These are phyloP conservation scores for Furcasterigmium furcatum DNA, from an alignment of 2,329 filamentous ascomycete genomes.

Conservation along the genomic window DNA sequence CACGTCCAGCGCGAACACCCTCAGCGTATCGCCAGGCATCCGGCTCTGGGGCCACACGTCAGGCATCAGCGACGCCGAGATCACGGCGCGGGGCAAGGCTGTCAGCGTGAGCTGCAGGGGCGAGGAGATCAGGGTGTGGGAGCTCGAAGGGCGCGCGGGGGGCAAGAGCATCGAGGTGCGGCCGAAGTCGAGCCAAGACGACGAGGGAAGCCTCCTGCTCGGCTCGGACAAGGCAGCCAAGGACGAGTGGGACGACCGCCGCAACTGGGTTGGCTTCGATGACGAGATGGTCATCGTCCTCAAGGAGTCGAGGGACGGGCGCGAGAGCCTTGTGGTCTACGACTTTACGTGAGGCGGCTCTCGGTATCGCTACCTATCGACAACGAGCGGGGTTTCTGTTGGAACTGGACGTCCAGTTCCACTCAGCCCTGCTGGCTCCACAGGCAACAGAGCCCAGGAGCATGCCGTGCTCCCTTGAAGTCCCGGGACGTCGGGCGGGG, in stretches of 20 bases:
- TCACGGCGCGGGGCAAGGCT: conserved; percentile 80
- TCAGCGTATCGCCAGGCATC: conserved; percentile 70
- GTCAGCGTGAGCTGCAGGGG: conserved; percentile 85
- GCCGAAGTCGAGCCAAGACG: conserved; percentile 22
- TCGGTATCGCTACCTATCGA: no score
- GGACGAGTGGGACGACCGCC: conserved; percentile 39
- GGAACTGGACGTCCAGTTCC: no score
- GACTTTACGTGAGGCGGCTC: conserved; percentile 64
- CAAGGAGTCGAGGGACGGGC: conserved; percentile 64
- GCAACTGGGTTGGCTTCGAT: conserved; percentile 80
- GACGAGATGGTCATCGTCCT: conserved; percentile 89
- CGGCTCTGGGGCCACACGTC: conserved; percentile 91
- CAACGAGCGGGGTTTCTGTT: no score
- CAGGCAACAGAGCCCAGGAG: no score
- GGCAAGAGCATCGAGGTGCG: conserved; percentile 49
- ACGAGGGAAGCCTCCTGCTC: conserved; percentile 6
- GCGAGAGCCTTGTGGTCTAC: conserved; percentile 76
- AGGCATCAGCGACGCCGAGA: conserved; percentile 79
- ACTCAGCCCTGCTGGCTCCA: no score
- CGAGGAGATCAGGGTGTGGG: conserved; percentile 81
- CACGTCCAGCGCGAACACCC: conserved; percentile 62
- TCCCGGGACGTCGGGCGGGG: no score
- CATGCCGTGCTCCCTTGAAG: no score
- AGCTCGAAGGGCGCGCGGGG: conserved; percentile 69
- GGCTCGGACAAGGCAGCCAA: neutral